Percentiles rank a stretch among this genome's conserved stretches.
These are phyloP conservation scores for Aphanomyces astaci DNA, from an alignment of 352 stramenopile species.

Conservation along the genomic window DNA sequence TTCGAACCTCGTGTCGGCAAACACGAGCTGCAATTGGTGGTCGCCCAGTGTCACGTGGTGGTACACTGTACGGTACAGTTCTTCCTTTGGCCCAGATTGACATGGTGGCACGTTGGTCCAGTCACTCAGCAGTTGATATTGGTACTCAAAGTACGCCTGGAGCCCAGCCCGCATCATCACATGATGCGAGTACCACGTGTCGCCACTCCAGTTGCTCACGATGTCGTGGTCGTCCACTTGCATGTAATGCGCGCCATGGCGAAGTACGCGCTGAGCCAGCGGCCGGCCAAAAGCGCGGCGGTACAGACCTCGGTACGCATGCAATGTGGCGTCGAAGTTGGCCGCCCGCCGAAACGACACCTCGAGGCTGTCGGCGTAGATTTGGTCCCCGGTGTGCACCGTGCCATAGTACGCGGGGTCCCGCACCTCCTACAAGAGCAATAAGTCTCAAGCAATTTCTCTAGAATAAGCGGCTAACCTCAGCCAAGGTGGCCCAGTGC, in stretches of 20 bases:
- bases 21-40: conserved; percentile 41
- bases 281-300: conserved; percentile 43
- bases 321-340: conserved; percentile 31
- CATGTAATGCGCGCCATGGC: conserved; percentile 66
- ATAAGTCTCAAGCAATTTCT: too few relatives aligned
- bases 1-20: conserved; percentile 57
- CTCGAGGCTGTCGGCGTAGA: conserved; percentile 37
- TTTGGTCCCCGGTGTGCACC: conserved; percentile 48
- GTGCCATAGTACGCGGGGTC: conserved; percentile 40
- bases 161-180: conserved; percentile 34
- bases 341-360: background rate
- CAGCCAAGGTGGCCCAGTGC: conserved; percentile 34
- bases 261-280: conserved; percentile 42
- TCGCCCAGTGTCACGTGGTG: conserved; percentile 35
- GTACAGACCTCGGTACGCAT: conserved; percentile 52
- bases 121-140: conserved; percentile 51
- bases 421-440: background rate
- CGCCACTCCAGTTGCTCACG: conserved; percentile 63
- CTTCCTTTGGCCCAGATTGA: conserved; percentile 28
- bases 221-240: conserved; percentile 71
- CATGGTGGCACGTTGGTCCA: conserved; percentile 41
- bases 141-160: conserved; percentile 58
- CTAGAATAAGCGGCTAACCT: too few relatives aligned
- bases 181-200: conserved; percentile 25
- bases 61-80: conserved; percentile 35